A percentile compares a stretch with the other conserved stretches of the same genome.
phyloP scores from a whole-genome alignment of 1,139 yeast species.

The Taiozyma sp. region DNA sequence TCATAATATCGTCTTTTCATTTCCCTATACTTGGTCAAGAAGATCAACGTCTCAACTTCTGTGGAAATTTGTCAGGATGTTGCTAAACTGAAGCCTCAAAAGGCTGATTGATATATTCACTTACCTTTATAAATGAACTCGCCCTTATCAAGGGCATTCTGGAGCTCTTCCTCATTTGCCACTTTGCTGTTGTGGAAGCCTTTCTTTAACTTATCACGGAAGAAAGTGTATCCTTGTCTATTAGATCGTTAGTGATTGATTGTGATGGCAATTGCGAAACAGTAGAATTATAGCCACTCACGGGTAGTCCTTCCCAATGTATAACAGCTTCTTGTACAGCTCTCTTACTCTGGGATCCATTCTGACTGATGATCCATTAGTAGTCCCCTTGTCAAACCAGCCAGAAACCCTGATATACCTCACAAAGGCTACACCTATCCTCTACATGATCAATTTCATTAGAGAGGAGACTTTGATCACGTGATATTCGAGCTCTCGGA shows the following conservation, averaged over 20 bases:
- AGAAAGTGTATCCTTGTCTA: slow-evolving; percentile 17
- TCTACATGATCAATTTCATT: too few relatives aligned
- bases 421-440: not conserved
- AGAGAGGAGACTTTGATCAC: not conserved
- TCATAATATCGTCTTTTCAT: slow-evolving; percentile 30
- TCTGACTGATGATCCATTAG: too few relatives aligned
- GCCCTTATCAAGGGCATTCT: slow-evolving; percentile 29
- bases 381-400: not conserved
- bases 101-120: not conserved
- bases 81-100: not conserved
- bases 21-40: slow-evolving; percentile 30
- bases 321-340: slow-evolving; percentile 30
- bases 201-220: slow-evolving; percentile 20
- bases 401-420: not conserved
- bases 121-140: slow-evolving; percentile 27
- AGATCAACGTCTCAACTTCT: slow-evolving; percentile 30
- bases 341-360: slow-evolving; percentile 32
- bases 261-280: not conserved
- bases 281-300: slow-evolving; percentile 25
- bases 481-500: not conserved
- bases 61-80: not conserved
- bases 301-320: slow-evolving; percentile 36
- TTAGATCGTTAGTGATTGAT: not conserved
- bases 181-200: slow-evolving; percentile 22
- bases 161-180: slow-evolving; percentile 20